Evolutionary conservation across 257 asterid genomes (phyloP).

Genomic region (Nicotiana benthamiana): DNA sequence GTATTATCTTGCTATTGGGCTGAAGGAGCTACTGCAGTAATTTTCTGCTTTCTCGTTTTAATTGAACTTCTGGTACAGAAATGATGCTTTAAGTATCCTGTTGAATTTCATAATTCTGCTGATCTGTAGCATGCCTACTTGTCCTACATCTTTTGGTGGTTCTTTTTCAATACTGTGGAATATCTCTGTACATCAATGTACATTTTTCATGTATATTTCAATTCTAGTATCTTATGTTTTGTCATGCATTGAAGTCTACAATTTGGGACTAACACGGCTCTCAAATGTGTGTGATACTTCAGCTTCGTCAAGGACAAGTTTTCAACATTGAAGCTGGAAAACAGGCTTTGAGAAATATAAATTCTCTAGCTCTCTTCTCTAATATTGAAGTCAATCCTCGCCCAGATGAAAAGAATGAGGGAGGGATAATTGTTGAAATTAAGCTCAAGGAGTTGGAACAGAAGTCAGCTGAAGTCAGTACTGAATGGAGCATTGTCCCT

Average conservation of each 20-base stretch:
- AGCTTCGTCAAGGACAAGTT: conserved; percentile 87
- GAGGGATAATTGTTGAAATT: conserved; percentile 86
- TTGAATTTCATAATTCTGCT: not conserved
- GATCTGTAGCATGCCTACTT: not conserved
- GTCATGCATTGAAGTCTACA: not conserved
- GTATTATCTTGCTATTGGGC: not conserved
- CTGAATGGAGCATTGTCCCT: conserved; percentile 97
- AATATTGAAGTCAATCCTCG: conserved; percentile 97
- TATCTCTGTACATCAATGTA: not conserved
- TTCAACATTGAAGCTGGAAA: conserved; percentile 94
- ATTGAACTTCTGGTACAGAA: not conserved
- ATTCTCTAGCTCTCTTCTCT: conserved; percentile 82
- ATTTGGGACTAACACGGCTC: conserved; percentile 11
- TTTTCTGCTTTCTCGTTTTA: not conserved
- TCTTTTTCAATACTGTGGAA: not conserved
- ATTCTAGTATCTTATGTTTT: not conserved
- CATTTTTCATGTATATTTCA: not conserved
- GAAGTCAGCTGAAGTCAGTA: conserved; percentile 95
- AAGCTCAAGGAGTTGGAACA: conserved; percentile 95
- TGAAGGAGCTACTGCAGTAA: not conserved
- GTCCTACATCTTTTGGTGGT: not conserved
- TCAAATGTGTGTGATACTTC: conserved; percentile 7
- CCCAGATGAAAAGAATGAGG: conserved; percentile 92
- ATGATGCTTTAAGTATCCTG: not conserved
- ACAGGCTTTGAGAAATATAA: conserved; percentile 86